A percentile compares a stretch with the other conserved stretches of the same genome.
Evolutionary conservation across 495 filamentous ascomycete genomes (phyloP).

Genomic region (Letharia lupina): DNA sequence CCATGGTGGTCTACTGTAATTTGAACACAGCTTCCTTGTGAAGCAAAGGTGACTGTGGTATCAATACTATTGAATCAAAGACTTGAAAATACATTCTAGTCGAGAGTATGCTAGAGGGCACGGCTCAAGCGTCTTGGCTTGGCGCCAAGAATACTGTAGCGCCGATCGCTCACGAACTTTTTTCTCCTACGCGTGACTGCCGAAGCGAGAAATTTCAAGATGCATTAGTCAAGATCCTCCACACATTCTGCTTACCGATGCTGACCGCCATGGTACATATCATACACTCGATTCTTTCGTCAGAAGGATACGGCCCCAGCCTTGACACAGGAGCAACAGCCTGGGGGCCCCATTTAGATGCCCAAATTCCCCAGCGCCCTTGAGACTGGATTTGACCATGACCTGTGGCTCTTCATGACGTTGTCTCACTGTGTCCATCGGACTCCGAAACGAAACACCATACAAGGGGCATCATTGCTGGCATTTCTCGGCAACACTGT

Average conservation of each 20-base stretch:
- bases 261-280: neutral
- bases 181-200: neutral
- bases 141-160: conserved; percentile 1
- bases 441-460: neutral
- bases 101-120: neutral
- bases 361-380: neutral
- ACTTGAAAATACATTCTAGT: neutral
- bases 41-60: neutral
- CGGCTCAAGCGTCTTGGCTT: neutral
- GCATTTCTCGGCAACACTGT: neutral
- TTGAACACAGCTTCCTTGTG: neutral
- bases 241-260: neutral
- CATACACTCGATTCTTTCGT: neutral
- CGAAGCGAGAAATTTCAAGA: neutral
- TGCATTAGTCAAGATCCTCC: neutral
- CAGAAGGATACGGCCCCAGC: neutral
- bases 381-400: neutral
- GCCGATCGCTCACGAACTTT: neutral
- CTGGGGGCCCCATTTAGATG: neutral
- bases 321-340: neutral
- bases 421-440: neutral
- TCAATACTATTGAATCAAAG: neutral
- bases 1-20: neutral
- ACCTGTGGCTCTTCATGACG: neutral
- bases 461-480: neutral